Percentiles rank a stretch among this genome's conserved stretches.
These are phyloP conservation scores for Cytospora paraplurivora DNA, from an alignment of 2,329 filamentous ascomycete genomes.

Conservation along the genomic window DNA sequence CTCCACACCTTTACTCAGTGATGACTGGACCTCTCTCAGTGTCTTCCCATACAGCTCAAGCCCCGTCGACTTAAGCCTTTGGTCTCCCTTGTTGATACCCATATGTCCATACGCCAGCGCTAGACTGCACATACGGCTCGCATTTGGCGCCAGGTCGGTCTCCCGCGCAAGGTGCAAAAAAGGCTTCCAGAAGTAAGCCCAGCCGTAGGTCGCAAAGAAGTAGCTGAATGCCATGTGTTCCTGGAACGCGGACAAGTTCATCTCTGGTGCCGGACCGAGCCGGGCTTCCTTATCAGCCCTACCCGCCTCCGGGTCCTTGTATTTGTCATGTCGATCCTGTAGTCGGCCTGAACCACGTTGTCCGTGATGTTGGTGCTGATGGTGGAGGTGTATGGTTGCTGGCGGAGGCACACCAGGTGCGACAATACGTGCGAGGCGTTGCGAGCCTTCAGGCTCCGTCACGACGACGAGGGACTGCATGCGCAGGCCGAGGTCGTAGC, in stretches of 20 bases:
- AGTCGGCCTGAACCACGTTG: neutral
- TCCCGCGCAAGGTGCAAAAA: constrained; percentile 31
- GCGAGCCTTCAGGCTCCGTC: constrained; percentile 31
- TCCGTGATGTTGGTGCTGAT: constrained; percentile 2
- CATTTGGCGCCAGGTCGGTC: constrained; percentile 30
- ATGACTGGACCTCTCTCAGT: constrained; percentile 25
- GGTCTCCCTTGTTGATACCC: constrained; percentile 23
- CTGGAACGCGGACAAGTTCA: constrained; percentile 33
- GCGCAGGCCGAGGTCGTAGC: constrained; percentile 35
- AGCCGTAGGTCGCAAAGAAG: constrained; percentile 36
- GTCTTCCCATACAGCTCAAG: constrained; percentile 28
- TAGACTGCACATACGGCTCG: constrained; percentile 28
- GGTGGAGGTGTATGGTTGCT: neutral
- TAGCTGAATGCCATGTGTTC: constrained; percentile 36
- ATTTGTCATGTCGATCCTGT: constrained; percentile 6
- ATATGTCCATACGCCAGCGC: constrained; percentile 31
- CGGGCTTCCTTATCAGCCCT: neutral
- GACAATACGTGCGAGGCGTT: constrained; percentile 31
- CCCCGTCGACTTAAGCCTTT: constrained; percentile 24
- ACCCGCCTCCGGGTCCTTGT: neutral
- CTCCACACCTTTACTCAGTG: constrained; percentile 12
- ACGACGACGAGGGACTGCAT: constrained; percentile 35
- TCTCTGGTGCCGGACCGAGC: constrained; percentile 23
- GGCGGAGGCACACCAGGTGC: neutral
- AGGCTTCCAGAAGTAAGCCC: constrained; percentile 37